Conservation (phyloP, 345 rosid genomes). For the Cardamine chenopodiifolia region DNA sequence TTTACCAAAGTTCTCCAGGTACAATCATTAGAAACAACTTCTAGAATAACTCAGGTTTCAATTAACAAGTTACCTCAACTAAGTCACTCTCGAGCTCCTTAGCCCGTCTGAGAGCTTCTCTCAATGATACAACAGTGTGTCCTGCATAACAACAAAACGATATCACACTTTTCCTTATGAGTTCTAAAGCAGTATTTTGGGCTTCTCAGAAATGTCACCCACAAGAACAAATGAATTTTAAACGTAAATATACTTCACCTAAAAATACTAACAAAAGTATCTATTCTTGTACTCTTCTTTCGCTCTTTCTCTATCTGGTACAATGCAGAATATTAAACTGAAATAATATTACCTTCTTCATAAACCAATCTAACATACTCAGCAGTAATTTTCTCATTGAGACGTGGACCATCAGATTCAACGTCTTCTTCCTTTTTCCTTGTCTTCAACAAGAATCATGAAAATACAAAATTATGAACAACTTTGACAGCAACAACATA, state of each 20-base stretch:
- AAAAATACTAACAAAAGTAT: conserved; percentile 4
- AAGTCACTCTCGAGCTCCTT: conserved; percentile 42
- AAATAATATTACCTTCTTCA: conserved; percentile 34
- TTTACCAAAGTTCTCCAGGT: background rate
- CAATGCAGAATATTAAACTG: background rate
- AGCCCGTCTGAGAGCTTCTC: conserved; percentile 42
- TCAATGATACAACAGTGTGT: conserved; percentile 36
- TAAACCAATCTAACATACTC: conserved; percentile 39
- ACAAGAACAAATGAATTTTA: background rate
- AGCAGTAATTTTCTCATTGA: conserved; percentile 41
- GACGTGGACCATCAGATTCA: conserved; percentile 45
- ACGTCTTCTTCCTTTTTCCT: conserved; percentile 34
- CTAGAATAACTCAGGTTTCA: background rate
- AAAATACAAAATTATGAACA: background rate
- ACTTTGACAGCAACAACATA: background rate
- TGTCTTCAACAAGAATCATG: conserved; percentile 19
- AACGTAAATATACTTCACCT: background rate
- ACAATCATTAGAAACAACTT: conserved; percentile 13
- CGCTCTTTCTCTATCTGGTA: background rate
- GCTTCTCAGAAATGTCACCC: background rate
- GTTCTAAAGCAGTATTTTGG: background rate
- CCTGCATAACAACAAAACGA: conserved; percentile 32
- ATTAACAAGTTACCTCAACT: conserved; percentile 36
- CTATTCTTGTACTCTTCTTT: background rate
- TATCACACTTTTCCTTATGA: conserved; percentile 13